A percentile compares a stretch with the other conserved stretches of the same genome.
Evolutionary conservation across 192 early-diverging fungal species (phyloP).

Genomic region (Rhizophagus clarus): DNA sequence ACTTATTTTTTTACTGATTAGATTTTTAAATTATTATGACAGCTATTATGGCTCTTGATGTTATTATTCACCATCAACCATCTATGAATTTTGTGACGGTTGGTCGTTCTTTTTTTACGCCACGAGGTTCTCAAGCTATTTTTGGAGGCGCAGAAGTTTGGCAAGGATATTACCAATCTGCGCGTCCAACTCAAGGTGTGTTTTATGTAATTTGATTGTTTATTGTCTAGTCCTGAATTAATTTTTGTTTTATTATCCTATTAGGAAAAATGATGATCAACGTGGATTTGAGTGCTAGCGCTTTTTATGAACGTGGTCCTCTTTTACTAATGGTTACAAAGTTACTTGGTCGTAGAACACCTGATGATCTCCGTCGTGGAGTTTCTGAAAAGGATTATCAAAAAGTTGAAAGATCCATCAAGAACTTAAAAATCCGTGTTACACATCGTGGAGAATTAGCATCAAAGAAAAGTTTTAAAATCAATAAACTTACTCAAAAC

Average conservation of each 20-base stretch:
- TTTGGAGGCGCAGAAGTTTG: slow-evolving; percentile 85
- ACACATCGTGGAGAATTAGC: slow-evolving; percentile 63
- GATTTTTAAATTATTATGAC: background rate
- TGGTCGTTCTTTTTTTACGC: slow-evolving; percentile 90
- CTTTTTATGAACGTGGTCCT: slow-evolving; percentile 68
- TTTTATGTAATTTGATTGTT: too few species aligned
- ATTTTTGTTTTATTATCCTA: too few species aligned
- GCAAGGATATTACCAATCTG: slow-evolving; percentile 91
- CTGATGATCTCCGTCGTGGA: slow-evolving; percentile 54
- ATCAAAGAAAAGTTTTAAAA: slow-evolving; percentile 67
- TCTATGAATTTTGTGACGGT: slow-evolving; percentile 75
- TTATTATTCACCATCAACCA: slow-evolving; percentile 80
- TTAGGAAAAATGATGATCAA: slow-evolving; percentile 62
- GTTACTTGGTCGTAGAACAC: slow-evolving; percentile 57
- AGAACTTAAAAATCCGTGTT: slow-evolving; percentile 57
- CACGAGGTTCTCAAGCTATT: slow-evolving; percentile 50
- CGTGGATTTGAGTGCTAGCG: slow-evolving; percentile 69
- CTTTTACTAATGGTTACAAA: slow-evolving; percentile 73
- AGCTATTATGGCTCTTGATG: slow-evolving; percentile 73
- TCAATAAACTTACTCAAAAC: slow-evolving; percentile 64
- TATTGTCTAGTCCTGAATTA: too few species aligned
- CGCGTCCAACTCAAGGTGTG: slow-evolving; percentile 54
- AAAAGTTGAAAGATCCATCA: slow-evolving; percentile 54
- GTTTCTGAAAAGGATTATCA: slow-evolving; percentile 45
- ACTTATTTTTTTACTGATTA: background rate